Percentiles rank a stretch among this genome's conserved stretches.
Conservation (phyloP, 768 basidiomycete species). For the Agrocybe pediades region DNA sequence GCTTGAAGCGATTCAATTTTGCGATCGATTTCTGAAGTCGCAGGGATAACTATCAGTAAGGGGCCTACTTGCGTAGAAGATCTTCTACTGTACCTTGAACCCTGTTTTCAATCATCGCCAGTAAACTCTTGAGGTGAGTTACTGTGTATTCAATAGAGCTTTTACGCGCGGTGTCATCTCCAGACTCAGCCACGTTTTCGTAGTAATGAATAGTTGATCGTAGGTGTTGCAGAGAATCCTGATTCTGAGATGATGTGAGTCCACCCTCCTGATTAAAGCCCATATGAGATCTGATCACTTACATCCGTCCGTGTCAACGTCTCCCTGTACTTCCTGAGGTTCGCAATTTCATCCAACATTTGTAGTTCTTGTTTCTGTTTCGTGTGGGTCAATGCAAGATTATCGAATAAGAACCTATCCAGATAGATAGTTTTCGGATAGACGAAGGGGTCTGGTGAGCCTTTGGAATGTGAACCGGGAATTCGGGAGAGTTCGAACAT, state of each 20-base stretch:
- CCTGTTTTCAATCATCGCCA: conserved; percentile 53
- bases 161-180: conserved; percentile 48
- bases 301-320: conserved; percentile 59
- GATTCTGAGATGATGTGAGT: conserved; percentile 39
- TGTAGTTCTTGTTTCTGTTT: conserved; percentile 38
- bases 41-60: not conserved
- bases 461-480: conserved; percentile 20
- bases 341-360: conserved; percentile 49
- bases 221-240: conserved; percentile 65
- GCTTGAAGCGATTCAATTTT: conserved; percentile 45
- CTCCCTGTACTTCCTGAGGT: conserved; percentile 45
- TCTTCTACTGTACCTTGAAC: conserved; percentile 46
- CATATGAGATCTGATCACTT: conserved; percentile 24
- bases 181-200: conserved; percentile 60
- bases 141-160: conserved; percentile 43
- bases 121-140: conserved; percentile 51
- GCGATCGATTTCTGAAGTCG: conserved; percentile 51
- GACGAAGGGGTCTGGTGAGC: conserved; percentile 43
- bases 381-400: conserved; percentile 44
- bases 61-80: not conserved
- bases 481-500: conserved; percentile 48
- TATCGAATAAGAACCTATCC: conserved; percentile 70
- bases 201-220: conserved; percentile 69
- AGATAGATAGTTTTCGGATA: conserved; percentile 71
- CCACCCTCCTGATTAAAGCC: not conserved